Evolutionary conservation across 225 moss, liverwort and hornwort species (phyloP), one percentile per base, ranked within the genome.

Genomic region (Antitrichia curtipendula): DNA sequence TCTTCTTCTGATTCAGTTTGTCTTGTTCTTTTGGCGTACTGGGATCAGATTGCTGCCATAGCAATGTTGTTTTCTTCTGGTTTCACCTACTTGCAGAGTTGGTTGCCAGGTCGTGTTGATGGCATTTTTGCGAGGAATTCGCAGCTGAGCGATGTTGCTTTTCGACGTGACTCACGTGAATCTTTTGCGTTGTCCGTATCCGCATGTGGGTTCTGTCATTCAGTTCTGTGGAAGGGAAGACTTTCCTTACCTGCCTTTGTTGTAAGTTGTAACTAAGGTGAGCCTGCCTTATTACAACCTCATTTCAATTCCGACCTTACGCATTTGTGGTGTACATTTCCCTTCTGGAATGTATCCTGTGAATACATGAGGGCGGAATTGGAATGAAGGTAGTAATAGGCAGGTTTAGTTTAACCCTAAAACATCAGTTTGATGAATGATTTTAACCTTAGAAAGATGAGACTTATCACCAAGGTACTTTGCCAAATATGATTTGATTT

Each of bases 401-500:
- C 0, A 49, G 0, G 32, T 74, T 32, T 2, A 49, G 0, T 12
- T 45, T 74, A 49, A 49, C 7, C 4, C 2, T 7, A 0, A 73
- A 11, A 31, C 11, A 10, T 47, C 3, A 72, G 29, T 13, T 52
- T 52, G 34, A 34, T 75, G 50, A 21, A 34, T 49, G 22, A 34
- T 2, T 50, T 32, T 22, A 34, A 34, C 0, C 0, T 0, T 13
- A 1, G 13, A 22, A 34, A 52, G 34, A 52, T 50, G 50, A 34
- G 22, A 52, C 13, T 5, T 52, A 13, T 52, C 8, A 3, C 52
- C 2, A 34, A 34, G 34, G 1, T 22, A 13, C 8, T 22, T 34
- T 52, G 13, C 5, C 8, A 34, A 75, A 21, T 22, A 52, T 52
- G 8, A 75, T 49, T 32, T 19, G 3, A 31, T 75, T 20, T 52